These are phyloP conservation scores for Mycena rosella DNA, from an alignment of 768 basidiomycete genomes.

Conservation along the genomic window DNA sequence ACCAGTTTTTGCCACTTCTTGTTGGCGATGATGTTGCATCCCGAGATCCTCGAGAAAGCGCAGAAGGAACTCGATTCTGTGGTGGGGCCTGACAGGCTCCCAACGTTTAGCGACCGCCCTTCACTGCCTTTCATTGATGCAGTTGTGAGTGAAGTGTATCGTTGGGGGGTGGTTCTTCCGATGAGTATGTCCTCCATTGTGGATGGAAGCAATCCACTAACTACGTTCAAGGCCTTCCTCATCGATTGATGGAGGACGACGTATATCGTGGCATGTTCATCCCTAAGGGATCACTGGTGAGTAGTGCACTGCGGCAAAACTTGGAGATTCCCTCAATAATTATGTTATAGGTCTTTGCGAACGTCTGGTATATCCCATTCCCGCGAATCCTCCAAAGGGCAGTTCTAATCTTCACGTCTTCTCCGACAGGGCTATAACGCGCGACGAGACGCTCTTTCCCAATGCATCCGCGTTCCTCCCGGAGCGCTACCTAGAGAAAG, in stretches of 20 bases:
- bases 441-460: background rate
- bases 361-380: background rate
- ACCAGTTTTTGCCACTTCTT: constrained; percentile 30
- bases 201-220: too few species aligned
- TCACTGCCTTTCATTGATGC: constrained; percentile 37
- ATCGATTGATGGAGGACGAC: constrained; percentile 5
- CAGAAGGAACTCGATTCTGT: constrained; percentile 44
- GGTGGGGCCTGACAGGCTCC: constrained; percentile 38
- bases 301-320: background rate
- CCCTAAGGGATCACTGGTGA: constrained; percentile 13
- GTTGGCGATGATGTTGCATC: constrained; percentile 44
- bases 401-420: background rate
- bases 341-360: background rate
- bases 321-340: too few species aligned
- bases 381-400: background rate
- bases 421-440: background rate
- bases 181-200: background rate
- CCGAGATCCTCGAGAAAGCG: constrained; percentile 38
- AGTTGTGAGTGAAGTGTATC: constrained; percentile 31
- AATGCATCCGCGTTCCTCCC: background rate
- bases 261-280: constrained; percentile 15
- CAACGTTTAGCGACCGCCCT: constrained; percentile 31
- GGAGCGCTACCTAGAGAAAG: background rate
- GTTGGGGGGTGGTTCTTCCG: background rate
- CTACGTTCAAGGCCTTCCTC: constrained; percentile 12